Evolutionary conservation across 306 rosid genomes (phyloP).

Genomic region (Canavalia gladiata): DNA sequence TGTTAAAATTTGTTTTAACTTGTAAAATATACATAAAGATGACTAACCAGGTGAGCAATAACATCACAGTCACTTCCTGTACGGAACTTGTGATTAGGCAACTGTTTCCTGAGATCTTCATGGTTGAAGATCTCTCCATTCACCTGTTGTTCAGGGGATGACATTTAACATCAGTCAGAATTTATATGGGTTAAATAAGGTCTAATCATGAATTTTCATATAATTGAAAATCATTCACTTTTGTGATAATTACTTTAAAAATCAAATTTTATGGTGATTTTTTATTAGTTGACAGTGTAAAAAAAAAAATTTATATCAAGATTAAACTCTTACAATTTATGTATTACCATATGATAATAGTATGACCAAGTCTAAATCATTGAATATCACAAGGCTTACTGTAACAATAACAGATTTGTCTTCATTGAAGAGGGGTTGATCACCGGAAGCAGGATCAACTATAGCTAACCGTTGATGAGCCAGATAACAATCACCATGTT

Average conservation of each 20-base stretch:
- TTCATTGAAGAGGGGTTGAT: conserved; percentile 88
- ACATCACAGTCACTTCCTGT: conserved; percentile 93
- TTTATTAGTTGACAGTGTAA: too few species aligned
- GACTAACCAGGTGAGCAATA: conserved; percentile 79
- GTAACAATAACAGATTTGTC: conserved; percentile 78
- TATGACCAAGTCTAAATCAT: not conserved
- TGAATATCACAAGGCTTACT: conserved; percentile 48
- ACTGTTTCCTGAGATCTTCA: conserved; percentile 72
- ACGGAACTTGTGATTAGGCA: conserved; percentile 72
- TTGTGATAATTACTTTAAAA: too few species aligned
- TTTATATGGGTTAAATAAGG: not conserved
- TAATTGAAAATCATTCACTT: too few species aligned
- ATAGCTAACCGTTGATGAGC: conserved; percentile 88
- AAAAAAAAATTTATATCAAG: too few species aligned
- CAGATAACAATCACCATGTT: conserved; percentile 71
- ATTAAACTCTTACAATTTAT: not conserved
- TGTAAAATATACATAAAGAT: conserved; percentile 12
- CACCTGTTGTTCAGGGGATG: conserved; percentile 58
- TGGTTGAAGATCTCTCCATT: conserved; percentile 93
- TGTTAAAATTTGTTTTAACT: not conserved
- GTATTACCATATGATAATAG: not conserved
- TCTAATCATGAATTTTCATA: too few species aligned
- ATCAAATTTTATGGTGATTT: too few species aligned
- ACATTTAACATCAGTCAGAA: conserved; percentile 26
- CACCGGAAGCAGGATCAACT: conserved; percentile 95